Evolutionary conservation across 2,329 filamentous ascomycete genomes (phyloP), one percentile per base, ranked within the genome.

Genomic region (Cladosporium sp.): DNA sequence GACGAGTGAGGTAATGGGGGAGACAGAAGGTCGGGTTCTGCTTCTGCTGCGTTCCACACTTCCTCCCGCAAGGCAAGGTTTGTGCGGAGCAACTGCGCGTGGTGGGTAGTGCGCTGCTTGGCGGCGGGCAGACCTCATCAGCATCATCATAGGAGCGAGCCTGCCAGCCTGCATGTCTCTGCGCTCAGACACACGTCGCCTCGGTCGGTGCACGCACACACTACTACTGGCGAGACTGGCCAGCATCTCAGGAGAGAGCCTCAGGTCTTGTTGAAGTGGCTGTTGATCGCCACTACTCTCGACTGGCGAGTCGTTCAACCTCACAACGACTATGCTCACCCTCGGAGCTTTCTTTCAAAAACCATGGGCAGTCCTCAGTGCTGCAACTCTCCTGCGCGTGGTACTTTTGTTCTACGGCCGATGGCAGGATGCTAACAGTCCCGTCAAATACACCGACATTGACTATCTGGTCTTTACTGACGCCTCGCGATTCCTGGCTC

Each of bases 381-480:
- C 68, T 20, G 70, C 75, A 9, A 73, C 84, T 48, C 61, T 84
- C 42, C 79, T 99, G 19, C 88, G 93, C 54, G 66, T 82, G 5
- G 68, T 74, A 27, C 83, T 99, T 56, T 80, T 97, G 43, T 67
- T 95, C 62, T 97, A 97, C 68, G 92, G 93, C 52, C 80, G 89
- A 54, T 91, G 88, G 77, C 93, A 99, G 73, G 93, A 99, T 71
- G 85, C 89, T 54, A 79, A 91, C 71, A 95, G 90, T 7, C 85
- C 92, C 12, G 74, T 99, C 65, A 97, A 97, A 73, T 99, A 97
- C 75, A 99, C 93, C 45, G 93, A 99, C 71, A 96, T 99, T 62
- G 93, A 99, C 77, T 99, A 99, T 72, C 84, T 90, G 58, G 93
- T 99, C 68, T 99, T 99, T 76, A 97, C 93, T 43, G 92, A 97